Evolutionary conservation across 495 filamentous ascomycete species (phyloP).

Genomic region (Annulohypoxylon stygium): DNA sequence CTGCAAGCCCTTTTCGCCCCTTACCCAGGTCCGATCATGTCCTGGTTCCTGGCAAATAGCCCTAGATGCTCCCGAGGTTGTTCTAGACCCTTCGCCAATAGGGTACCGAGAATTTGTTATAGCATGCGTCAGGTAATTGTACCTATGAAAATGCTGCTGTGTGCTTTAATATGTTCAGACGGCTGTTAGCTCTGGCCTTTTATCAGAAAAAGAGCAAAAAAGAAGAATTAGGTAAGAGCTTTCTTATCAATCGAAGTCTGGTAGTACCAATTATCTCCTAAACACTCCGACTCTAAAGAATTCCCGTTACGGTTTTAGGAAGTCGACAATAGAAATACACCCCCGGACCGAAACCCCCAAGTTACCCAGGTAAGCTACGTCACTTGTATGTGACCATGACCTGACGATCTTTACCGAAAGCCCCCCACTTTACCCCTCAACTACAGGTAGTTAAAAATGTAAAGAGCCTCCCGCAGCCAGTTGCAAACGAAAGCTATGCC

Average conservation of each 20-base stretch:
- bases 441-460: slow-evolving; percentile 4
- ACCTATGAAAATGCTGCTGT: background rate
- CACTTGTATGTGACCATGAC: slow-evolving; percentile 44
- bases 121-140: background rate
- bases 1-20: slow-evolving; percentile 31
- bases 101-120: slow-evolving; percentile 1
- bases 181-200: background rate
- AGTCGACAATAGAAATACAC: slow-evolving; percentile 16
- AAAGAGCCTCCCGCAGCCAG: slow-evolving; percentile 37
- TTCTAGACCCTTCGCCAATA: slow-evolving; percentile 23
- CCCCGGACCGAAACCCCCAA: slow-evolving; percentile 29
- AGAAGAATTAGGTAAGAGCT: background rate
- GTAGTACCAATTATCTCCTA: background rate
- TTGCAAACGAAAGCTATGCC: background rate
- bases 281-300: background rate
- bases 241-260: slow-evolving; percentile 2
- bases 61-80: slow-evolving; percentile 14
- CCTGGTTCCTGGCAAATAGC: slow-evolving; percentile 32
- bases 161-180: background rate
- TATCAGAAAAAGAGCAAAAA: background rate
- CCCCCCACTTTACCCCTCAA: slow-evolving; percentile 45
- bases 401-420: slow-evolving; percentile 46
- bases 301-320: slow-evolving; percentile 24
- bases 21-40: slow-evolving; percentile 28
- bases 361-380: slow-evolving; percentile 29